phyloP scores from a whole-genome alignment of 139 green algal species.

The Deuterostichococcus epilithicus region DNA sequence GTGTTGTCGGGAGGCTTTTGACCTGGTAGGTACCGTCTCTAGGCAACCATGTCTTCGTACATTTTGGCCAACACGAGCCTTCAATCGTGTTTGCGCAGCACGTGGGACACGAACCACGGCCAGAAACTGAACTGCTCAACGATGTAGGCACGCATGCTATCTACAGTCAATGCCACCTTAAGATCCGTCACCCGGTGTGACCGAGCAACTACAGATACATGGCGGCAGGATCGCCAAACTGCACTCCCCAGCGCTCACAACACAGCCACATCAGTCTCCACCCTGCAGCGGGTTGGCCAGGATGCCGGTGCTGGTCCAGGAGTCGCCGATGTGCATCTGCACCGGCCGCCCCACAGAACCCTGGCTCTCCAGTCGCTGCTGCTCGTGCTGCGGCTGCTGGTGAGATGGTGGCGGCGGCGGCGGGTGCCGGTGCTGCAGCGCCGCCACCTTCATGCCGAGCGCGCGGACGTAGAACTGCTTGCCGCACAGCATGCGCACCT shows the following conservation, averaged over 20 bases:
- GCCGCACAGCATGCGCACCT: slow-evolving; percentile 63
- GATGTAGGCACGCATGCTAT: too few species aligned
- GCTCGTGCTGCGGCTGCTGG: neutral
- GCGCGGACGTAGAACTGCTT: slow-evolving; percentile 73
- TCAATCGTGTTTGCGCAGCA: too few species aligned
- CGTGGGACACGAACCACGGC: too few species aligned
- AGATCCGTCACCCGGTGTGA: too few species aligned
- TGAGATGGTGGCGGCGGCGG: neutral
- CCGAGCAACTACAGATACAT: too few species aligned
- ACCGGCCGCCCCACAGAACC: slow-evolving; percentile 7
- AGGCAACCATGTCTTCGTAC: too few species aligned
- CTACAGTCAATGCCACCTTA: too few species aligned
- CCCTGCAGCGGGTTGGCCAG: slow-evolving; percentile 19
- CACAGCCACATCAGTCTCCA: neutral
- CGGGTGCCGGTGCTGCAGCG: slow-evolving; percentile 24
- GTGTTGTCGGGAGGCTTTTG: too few species aligned
- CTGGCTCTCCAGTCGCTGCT: neutral
- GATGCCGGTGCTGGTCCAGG: slow-evolving; percentile 25
- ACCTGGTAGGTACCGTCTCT: too few species aligned
- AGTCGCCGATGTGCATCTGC: slow-evolving; percentile 32
- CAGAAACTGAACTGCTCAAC: too few species aligned
- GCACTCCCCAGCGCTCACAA: too few species aligned
- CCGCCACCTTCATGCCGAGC: slow-evolving; percentile 60
- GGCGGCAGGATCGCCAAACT: neutral
- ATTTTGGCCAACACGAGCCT: too few species aligned